Conservation (phyloP, 225 moss, liverwort and hornwort species). For the Bryum argenteum region DNA sequence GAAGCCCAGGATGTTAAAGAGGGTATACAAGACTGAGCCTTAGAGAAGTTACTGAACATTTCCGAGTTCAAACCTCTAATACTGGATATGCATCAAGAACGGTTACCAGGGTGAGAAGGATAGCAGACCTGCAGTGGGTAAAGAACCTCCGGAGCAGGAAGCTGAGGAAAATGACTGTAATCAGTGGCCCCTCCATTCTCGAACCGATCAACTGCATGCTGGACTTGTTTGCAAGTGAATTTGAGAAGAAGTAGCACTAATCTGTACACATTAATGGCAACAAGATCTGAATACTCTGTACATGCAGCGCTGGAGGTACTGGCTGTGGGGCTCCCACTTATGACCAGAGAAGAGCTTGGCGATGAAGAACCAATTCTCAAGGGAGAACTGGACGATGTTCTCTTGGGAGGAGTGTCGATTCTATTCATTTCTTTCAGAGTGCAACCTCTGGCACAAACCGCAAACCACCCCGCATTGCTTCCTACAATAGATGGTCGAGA, state of each 20-base stretch:
- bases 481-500: constrained; percentile 61
- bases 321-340: constrained; percentile 47
- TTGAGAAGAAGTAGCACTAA: constrained; percentile 80
- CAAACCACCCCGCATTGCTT: constrained; percentile 86
- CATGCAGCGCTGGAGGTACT: constrained; percentile 38
- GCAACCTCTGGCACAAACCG: constrained; percentile 78
- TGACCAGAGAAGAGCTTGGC: constrained; percentile 41
- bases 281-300: constrained; percentile 90
- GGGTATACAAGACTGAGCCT: constrained; percentile 1
- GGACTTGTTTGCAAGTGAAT: constrained; percentile 79
- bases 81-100: not conserved
- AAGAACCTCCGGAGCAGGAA: constrained; percentile 94
- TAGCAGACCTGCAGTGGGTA: constrained; percentile 72
- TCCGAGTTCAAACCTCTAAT: not conserved
- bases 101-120: not conserved
- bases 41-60: constrained; percentile 3
- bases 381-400: constrained; percentile 43
- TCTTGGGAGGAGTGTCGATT: constrained; percentile 42
- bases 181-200: constrained; percentile 71
- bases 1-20: constrained; percentile 23
- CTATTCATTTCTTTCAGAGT: constrained; percentile 42
- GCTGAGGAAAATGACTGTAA: constrained; percentile 75
- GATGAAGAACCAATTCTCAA: constrained; percentile 51
- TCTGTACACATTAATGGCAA: constrained; percentile 89
- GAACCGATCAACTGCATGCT: constrained; percentile 73